Evolutionary conservation across 1,284 basidiomycete species (phyloP), one percentile per base, ranked within the genome.

Genomic region (Fomitopsis pinicola): DNA sequence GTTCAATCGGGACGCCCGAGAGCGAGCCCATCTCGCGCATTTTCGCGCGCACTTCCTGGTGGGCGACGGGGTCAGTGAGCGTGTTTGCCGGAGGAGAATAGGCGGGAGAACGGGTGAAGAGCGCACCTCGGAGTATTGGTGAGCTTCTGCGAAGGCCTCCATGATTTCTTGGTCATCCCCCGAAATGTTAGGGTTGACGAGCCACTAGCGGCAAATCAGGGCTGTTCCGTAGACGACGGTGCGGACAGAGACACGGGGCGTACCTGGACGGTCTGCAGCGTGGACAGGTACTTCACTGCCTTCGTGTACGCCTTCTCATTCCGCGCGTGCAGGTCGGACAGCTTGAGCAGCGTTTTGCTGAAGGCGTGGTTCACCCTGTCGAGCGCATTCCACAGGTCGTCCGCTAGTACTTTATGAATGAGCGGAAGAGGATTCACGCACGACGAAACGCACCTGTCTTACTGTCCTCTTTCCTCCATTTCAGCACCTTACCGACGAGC

Each of bases 1-100:
- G 97, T 74, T 99, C 97, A 65, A 99, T 96, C 10, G 93, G 92
- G 10, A 96, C 94, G 12, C 80, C 86, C 0, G 92, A 86, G 1
- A 82, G 78, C 3, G 77, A 75, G n/a, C 96, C 95, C 89, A 99
- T 95, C 64, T 85, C 79, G 64, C 91, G 89, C 93, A 98, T 97
- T 58, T 88, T 83, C 10, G 74, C 77, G 19, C 97, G 90, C 52
- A 97, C 91, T 48, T 80, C 80, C 87, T 95, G 70, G 30, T 12
- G 48, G 15, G 6, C 15, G 48, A 33, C 5, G 15, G 17, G 5
- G 42, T 22, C 54, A 42, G 19, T 45, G 44, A 42, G 12, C 26
- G 8, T 46, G 36, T 44, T 35, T 35, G 10, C 57, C 35, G 28
- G 59, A 40, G 44, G 35, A 28, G 19, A 44, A 26, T 19, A 15